Conservation (phyloP, 768 basidiomycete species). For the Pulveroboletus frians region DNA sequence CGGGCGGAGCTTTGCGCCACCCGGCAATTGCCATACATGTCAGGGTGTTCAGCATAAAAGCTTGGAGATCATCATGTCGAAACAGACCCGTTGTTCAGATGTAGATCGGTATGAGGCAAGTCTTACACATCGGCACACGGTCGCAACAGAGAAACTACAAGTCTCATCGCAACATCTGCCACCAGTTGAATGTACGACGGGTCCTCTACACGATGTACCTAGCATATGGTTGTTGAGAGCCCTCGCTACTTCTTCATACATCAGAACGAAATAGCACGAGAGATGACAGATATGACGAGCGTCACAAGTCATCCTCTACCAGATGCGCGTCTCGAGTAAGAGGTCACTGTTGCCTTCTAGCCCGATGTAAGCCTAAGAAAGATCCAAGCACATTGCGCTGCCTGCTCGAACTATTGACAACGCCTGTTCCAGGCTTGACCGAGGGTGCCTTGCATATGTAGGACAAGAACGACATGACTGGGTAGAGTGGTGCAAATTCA, state of each 20-base stretch:
- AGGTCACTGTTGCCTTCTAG: slow-evolving; percentile 80
- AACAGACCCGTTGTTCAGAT: slow-evolving; percentile 1
- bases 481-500: slow-evolving; percentile 82
- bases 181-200: slow-evolving; percentile 16
- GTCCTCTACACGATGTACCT: neutral
- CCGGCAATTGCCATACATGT: too few relatives aligned
- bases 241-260: neutral
- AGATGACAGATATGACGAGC: too few relatives aligned
- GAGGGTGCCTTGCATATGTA: slow-evolving; percentile 99
- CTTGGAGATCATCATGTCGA: too few relatives aligned
- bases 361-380: slow-evolving; percentile 92
- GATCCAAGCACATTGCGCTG: slow-evolving; percentile 92
- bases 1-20: too few relatives aligned
- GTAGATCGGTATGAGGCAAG: neutral
- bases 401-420: slow-evolving; percentile 91
- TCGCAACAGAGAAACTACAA: neutral
- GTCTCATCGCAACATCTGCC: neutral
- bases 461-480: slow-evolving; percentile 85
- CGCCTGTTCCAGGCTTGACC: slow-evolving; percentile 88
- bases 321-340: slow-evolving; percentile 80
- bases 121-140: neutral
- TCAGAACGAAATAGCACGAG: neutral
- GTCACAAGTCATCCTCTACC: slow-evolving; percentile 45
- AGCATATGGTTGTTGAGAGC: slow-evolving; percentile 22
- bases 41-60: too few relatives aligned